A percentile compares a stretch with the other conserved stretches of the same genome.
Conservation (phyloP, 2,329 filamentous ascomycete species). For the Xylaria sp. region DNA sequence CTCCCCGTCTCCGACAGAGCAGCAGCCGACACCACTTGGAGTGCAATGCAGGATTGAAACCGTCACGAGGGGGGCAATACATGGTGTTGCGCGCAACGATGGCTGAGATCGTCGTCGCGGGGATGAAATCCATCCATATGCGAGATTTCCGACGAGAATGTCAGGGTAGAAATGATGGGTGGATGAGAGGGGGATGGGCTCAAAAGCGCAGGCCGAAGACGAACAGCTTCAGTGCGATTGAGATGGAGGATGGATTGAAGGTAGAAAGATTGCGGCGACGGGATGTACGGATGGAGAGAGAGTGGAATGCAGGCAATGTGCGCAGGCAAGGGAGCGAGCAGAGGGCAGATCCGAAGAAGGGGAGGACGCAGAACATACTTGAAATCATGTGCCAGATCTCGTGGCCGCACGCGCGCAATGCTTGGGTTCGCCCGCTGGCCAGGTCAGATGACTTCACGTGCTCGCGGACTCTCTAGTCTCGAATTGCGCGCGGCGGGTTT, state of each 20-base stretch:
- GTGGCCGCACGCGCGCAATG: conserved; percentile 25
- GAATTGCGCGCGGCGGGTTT: conserved; percentile 26
- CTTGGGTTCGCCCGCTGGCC: conserved; percentile 25
- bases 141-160: too few relatives aligned
- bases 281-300: neutral
- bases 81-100: too few relatives aligned
- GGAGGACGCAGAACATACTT: conserved; percentile 21
- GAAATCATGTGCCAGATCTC: conserved; percentile 30
- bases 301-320: neutral
- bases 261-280: conserved; percentile 9
- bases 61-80: too few relatives aligned
- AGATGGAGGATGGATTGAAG: neutral
- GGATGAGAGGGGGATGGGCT: too few relatives aligned
- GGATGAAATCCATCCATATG: too few relatives aligned
- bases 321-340: neutral
- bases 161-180: too few relatives aligned
- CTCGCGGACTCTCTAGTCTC: conserved; percentile 28
- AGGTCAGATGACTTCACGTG: conserved; percentile 34
- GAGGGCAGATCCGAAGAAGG: neutral
- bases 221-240: too few relatives aligned
- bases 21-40: conserved; percentile 3
- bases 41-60: neutral
- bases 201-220: too few relatives aligned
- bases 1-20: conserved; percentile 1
- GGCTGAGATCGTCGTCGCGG: too few relatives aligned